These are phyloP conservation scores for Solanum microdontum DNA, from an alignment of 257 asterid genomes.

Conservation along the genomic window DNA sequence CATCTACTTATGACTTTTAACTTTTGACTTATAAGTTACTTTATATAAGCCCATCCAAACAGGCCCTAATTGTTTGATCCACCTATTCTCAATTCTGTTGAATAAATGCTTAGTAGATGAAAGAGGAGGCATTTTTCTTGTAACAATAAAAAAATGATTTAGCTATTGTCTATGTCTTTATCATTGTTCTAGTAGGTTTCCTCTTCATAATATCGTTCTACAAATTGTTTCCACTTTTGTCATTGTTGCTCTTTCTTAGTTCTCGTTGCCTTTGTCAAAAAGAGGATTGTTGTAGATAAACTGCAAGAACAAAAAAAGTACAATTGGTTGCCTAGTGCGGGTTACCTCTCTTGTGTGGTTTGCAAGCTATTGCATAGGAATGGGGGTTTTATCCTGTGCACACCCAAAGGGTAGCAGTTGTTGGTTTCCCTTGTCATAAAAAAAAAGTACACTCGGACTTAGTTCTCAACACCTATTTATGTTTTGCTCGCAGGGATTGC, in stretches of 20 bases:
- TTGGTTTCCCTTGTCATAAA: not conserved
- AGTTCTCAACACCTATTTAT: not conserved
- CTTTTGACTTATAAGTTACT: not conserved
- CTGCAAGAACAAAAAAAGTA: not conserved
- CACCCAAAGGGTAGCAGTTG: not conserved
- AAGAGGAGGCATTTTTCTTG: not conserved
- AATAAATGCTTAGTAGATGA: not conserved
- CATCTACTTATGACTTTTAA: not conserved
- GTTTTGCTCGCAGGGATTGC: not conserved
- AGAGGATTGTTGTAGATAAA: not conserved
- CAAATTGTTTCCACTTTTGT: not conserved
- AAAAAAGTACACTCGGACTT: not conserved
- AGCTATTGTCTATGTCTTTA: not conserved
- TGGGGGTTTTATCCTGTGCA: not conserved
- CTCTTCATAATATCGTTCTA: not conserved
- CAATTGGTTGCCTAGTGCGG: not conserved
- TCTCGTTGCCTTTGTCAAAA: not conserved
- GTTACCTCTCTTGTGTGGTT: not conserved
- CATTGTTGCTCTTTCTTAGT: not conserved
- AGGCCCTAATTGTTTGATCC: not conserved
- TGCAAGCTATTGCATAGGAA: not conserved
- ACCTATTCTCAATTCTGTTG: not conserved
- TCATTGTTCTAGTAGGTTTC: not conserved
- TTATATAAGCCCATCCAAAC: not conserved
- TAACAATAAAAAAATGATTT: not conserved